Base-by-base conservation (phyloP, 495 filamentous ascomycete genomes). In the Poronia punctata region DNA sequence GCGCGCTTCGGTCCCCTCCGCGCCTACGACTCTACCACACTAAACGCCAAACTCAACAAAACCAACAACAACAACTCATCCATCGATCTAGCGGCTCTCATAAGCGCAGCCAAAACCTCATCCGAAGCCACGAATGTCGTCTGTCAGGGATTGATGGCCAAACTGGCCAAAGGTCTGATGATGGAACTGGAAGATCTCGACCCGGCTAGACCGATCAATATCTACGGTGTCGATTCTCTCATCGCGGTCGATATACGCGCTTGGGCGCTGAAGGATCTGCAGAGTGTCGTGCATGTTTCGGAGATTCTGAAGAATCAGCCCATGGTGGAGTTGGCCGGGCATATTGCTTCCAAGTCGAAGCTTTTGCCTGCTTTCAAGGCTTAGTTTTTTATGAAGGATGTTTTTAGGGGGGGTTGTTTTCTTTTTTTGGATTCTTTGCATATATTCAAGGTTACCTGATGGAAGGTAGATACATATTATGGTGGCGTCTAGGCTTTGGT, bases 201-300 rank as follows among this genome's bases (percentile, higher is more conserved):
- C 24, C 47, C 48, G 12, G 35, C 48, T 18, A 40, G 52, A 22
- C 52, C 49, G n/a, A 47, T 52, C 36, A 56, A 52, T 32, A 49
- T 28, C 17, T 52, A 52, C 7, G 71, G 70, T 0, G 61, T 72
- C 4, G 71, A 75, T 45, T 70, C 66, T 5, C 57, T 75, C n/a
- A 59, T 71, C 1, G 69, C 71, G 1, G 65, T 73, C 3, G 67
- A 69, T 18, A 49, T 71, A 2, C 60, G 70, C 0, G 45, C 56
- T 1, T 75, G 71, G 71, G 57, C 67, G 20, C 57, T 57, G 33
- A 68, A 67, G 51, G 54, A 60, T 15, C 31, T 71, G 0, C 60
- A 57, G 3, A 56, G 54, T 7, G 66, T 75, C 26, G 43, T 78
- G 1, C 66, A 69, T 3, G 71, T 76, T 4, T 63, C 75, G 34